phyloP scores from a whole-genome alignment of 306 rosid species.

The Argentina anserina region DNA sequence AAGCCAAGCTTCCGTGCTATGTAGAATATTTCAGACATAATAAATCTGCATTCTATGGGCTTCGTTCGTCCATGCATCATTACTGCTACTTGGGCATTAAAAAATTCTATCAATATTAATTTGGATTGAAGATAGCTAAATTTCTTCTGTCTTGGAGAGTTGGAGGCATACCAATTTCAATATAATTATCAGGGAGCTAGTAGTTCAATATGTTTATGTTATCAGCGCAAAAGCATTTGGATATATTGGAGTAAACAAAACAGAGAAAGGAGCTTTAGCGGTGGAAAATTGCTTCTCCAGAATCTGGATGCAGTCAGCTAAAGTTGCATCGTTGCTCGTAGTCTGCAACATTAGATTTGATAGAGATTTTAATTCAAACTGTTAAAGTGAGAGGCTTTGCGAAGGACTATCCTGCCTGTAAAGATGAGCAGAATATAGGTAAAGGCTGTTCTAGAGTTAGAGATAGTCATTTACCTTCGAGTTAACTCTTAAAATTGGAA shows the following conservation, averaged over 20 bases:
- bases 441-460: conserved; percentile 14
- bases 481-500: neutral
- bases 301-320: conserved; percentile 13
- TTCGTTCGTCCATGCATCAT: neutral
- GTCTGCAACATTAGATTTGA: conserved; percentile 21
- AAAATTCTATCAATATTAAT: neutral
- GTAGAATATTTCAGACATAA: neutral
- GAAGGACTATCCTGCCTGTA: conserved; percentile 40
- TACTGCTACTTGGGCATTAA: neutral
- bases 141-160: neutral
- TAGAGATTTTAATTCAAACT: conserved; percentile 26
- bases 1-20: too few relatives aligned
- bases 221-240: conserved; percentile 9
- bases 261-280: conserved; percentile 6
- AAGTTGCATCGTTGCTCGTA: neutral
- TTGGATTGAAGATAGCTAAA: neutral
- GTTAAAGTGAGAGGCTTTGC: conserved; percentile 20
- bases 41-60: neutral
- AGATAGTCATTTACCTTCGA: conserved; percentile 17
- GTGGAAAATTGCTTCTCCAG: conserved; percentile 29
- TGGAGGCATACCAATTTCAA: neutral
- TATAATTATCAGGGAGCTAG: neutral
- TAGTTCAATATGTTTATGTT: neutral
- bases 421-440: conserved; percentile 28
- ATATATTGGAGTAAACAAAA: conserved; percentile 2